Conservation (phyloP, 176 grass and related monocot genomes). For the Tillandsia leiboldiana region DNA sequence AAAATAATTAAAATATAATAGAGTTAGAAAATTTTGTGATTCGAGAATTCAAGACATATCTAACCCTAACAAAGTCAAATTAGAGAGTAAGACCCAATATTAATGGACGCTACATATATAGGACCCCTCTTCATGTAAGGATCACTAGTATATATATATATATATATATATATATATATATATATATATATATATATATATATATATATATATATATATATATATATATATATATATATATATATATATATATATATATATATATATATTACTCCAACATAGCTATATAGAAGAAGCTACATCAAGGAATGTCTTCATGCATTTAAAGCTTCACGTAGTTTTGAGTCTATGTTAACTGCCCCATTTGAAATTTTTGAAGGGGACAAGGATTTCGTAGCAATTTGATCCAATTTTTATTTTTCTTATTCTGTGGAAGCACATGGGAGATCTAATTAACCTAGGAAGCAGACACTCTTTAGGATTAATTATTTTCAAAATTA, state of each 20-base stretch:
- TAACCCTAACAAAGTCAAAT: not conserved
- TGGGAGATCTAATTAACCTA: not conserved
- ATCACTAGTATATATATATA: not conserved
- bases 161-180: too few relatives aligned
- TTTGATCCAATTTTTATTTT: constrained; percentile 9
- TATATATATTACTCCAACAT: too few relatives aligned
- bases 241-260: too few relatives aligned
- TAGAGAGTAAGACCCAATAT: not conserved
- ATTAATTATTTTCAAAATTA: constrained; percentile 6
- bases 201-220: too few relatives aligned
- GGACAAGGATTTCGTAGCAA: not conserved
- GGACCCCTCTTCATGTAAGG: constrained; percentile 1
- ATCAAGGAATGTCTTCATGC: constrained; percentile 1
- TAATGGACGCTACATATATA: not conserved
- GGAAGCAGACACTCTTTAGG: not conserved
- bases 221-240: too few relatives aligned
- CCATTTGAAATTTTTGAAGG: not conserved
- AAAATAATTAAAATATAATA: too few relatives aligned
- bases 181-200: too few relatives aligned
- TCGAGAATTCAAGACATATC: too few relatives aligned
- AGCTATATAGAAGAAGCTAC: not conserved
- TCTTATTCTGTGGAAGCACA: not conserved
- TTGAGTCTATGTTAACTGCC: not conserved
- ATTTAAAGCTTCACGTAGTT: not conserved
- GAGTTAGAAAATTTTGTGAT: too few relatives aligned